Conservation (phyloP, 805 yeast genomes). For the Ogataea paraovalis region DNA sequence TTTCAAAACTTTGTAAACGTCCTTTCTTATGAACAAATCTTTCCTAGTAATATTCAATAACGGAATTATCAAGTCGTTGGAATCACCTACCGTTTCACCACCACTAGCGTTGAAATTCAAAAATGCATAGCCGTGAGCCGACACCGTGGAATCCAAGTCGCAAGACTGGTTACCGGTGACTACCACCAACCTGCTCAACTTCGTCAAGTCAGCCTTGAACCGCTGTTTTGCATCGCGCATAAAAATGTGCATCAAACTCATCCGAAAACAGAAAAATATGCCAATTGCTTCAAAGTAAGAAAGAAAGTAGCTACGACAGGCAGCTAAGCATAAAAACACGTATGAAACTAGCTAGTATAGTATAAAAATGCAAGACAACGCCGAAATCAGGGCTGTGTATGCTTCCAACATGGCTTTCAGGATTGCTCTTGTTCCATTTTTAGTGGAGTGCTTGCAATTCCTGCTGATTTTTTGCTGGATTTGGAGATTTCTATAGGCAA, state of each 20-base stretch:
- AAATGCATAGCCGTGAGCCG: constrained; percentile 71
- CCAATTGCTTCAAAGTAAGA: no score
- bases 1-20: constrained; percentile 53
- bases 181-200: constrained; percentile 23
- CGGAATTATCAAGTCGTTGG: constrained; percentile 44
- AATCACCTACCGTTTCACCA: not conserved
- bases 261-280: no score
- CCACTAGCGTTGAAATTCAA: constrained; percentile 32
- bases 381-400: no score
- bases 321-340: no score
- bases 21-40: constrained; percentile 70
- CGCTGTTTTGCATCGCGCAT: constrained; percentile 3
- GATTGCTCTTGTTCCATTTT: no score
- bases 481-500: not conserved
- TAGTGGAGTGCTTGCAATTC: no score
- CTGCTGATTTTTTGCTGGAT: no score
- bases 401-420: no score
- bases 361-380: no score
- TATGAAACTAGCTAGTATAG: no score
- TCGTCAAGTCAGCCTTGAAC: constrained; percentile 1
- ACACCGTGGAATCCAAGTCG: constrained; percentile 82
- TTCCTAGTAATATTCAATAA: constrained; percentile 64
- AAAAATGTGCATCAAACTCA: not conserved
- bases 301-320: no score
- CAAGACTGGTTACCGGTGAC: constrained; percentile 86